phyloP scores from a whole-genome alignment of 306 rosid species.

The Inga oerstediana region DNA sequence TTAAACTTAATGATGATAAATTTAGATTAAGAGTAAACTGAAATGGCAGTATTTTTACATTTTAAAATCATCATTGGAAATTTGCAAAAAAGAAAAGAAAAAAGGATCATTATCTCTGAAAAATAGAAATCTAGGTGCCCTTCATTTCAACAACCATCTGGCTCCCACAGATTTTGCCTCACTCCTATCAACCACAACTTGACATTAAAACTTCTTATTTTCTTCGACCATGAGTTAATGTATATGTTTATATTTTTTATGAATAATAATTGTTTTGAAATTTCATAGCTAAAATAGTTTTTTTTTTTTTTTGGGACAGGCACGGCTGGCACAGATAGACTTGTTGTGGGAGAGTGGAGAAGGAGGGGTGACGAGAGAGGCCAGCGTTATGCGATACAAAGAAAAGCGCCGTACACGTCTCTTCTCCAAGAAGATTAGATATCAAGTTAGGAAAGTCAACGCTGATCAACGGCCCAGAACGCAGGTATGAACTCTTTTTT shows the following conservation, averaged over 20 bases:
- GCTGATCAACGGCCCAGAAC: constrained; percentile 72
- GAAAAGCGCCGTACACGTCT: constrained; percentile 67
- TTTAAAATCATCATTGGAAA: too few species aligned
- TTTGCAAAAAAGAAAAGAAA: neutral
- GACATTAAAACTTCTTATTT: neutral
- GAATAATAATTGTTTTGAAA: neutral
- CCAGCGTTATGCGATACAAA: constrained; percentile 62
- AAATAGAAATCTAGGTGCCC: neutral
- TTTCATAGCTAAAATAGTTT: neutral
- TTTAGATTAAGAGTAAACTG: too few species aligned
- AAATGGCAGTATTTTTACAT: too few species aligned
- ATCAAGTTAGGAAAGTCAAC: constrained; percentile 63
- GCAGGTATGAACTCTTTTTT: constrained; percentile 49
- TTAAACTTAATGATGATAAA: neutral
- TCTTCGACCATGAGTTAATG: neutral
- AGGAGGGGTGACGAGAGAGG: constrained; percentile 58
- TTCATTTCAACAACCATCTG: neutral
- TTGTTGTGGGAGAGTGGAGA: constrained; percentile 47
- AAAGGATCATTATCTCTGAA: neutral
- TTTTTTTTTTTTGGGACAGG: neutral
- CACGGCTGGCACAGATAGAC: constrained; percentile 41
- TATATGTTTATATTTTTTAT: neutral
- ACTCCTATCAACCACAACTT: neutral
- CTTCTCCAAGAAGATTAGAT: constrained; percentile 67
- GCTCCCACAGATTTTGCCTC: neutral